phyloP scores from a whole-genome alignment of 257 asterid species.

The Gentiana dahurica region DNA sequence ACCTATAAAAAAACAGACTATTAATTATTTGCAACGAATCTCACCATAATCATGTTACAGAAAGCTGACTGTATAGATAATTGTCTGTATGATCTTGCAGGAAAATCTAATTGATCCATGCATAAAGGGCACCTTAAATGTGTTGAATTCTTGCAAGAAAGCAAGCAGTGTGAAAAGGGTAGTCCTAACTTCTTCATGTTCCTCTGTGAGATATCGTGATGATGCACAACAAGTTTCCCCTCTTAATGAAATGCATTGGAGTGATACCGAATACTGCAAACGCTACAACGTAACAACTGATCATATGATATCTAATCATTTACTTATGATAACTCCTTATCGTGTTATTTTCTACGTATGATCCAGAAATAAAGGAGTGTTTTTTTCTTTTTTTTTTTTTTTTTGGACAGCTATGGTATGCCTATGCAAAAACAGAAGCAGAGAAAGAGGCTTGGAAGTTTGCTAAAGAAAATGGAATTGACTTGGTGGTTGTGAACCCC shows the following conservation, averaged over 20 bases:
- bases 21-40: neutral
- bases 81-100: constrained; percentile 25
- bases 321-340: neutral
- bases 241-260: constrained; percentile 93
- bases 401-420: constrained; percentile 68
- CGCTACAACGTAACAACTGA: constrained; percentile 40
- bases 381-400: too few relatives aligned
- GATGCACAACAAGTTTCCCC: constrained; percentile 51
- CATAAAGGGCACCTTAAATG: constrained; percentile 74
- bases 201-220: constrained; percentile 65
- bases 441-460: constrained; percentile 76
- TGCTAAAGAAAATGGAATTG: constrained; percentile 52
- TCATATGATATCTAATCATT: neutral
- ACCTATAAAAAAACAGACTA: neutral
- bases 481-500: constrained; percentile 80
- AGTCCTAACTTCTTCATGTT: constrained; percentile 88
- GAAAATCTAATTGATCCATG: constrained; percentile 71
- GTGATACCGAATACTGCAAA: constrained; percentile 63
- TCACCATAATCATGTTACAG: neutral
- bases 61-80: neutral
- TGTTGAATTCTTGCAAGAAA: constrained; percentile 71
- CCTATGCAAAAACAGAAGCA: constrained; percentile 75
- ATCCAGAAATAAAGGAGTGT: too few relatives aligned
- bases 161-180: constrained; percentile 55
- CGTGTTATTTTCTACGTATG: neutral